Evolutionary conservation across 441 rosid genomes (phyloP), one percentile per base, ranked within the genome.

Genomic region (Flueggea neowawraea): DNA sequence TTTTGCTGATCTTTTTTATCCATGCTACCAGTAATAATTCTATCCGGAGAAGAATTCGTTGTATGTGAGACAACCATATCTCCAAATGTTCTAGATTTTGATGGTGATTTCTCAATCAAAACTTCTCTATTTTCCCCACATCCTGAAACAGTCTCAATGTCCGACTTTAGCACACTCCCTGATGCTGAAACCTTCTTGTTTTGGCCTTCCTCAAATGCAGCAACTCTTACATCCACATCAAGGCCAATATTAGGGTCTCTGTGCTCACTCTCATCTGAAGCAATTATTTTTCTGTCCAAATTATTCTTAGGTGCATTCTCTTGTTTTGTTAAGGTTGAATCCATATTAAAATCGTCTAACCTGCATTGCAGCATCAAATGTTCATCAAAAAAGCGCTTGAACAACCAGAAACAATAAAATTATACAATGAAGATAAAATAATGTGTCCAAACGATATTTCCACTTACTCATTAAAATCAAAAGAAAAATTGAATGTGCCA

Each of bases 381-480:
- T 51, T n/a, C 31, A 36, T 36, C 41, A 36, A 2, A 36, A 36
- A 5, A 36, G 41, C 4, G 41, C 41, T 36, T 36, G 2, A 36
- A 36, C 41, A 5, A 36, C 7, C 41, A 36, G 41, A 36, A 36
- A 36, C 9, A 36, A 36, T 36, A 8, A 36, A 36, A 36, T 36
- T 36, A 36, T 36, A 36, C 41, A 36, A 36, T 5, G 41, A 36
- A 36, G 2, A 36, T 36, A 36, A 36, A 36, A 36, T 36, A 5
- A 36, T 36, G 41, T 8, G 2, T 36, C 41, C 41, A 36, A 36
- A 36, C 9, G 41, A 4, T 57, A n/a, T n/a, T 63, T 67, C 36
- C 36, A 55, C 80, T 74, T 82, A 91, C 96, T 61, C 84, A 57
- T 86, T 79, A 69, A 88, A 91, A 69, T 91, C 91, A 72, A 88